Evolutionary conservation across 2,329 filamentous ascomycete genomes (phyloP).

Genomic region (Cordyceps cicadae): DNA sequence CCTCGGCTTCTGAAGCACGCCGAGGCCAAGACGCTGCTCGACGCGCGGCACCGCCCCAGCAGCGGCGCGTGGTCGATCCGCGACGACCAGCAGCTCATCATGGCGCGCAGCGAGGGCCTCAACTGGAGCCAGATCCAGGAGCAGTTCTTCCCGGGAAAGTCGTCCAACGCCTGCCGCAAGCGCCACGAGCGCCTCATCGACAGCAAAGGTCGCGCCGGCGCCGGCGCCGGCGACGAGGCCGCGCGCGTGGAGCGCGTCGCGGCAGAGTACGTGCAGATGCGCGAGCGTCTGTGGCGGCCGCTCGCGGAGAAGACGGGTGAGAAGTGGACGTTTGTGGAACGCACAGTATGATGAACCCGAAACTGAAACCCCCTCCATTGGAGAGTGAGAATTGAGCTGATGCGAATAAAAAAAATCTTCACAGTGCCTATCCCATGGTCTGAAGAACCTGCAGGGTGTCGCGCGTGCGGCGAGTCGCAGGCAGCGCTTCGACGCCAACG

Average conservation of each 20-base stretch:
- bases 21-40: neutral
- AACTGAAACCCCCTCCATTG: neutral
- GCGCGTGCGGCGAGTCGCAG: slow-evolving; percentile 58
- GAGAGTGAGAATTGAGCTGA: neutral
- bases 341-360: slow-evolving; percentile 39
- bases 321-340: slow-evolving; percentile 65
- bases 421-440: slow-evolving; percentile 74
- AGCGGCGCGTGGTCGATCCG: slow-evolving; percentile 63
- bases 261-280: slow-evolving; percentile 68
- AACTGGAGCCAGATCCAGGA: slow-evolving; percentile 79
- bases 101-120: slow-evolving; percentile 63
- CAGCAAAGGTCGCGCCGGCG: slow-evolving; percentile 46
- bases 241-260: slow-evolving; percentile 67
- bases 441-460: slow-evolving; percentile 70
- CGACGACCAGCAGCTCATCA: slow-evolving; percentile 67
- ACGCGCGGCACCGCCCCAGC: slow-evolving; percentile 39
- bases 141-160: slow-evolving; percentile 69
- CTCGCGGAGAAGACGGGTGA: slow-evolving; percentile 70
- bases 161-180: slow-evolving; percentile 79
- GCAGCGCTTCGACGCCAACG: slow-evolving; percentile 43
- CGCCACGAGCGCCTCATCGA: slow-evolving; percentile 79
- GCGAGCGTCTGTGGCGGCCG: slow-evolving; percentile 73
- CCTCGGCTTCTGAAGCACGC: neutral
- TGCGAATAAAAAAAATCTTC: neutral
- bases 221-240: slow-evolving; percentile 66